Evolutionary conservation across 495 filamentous ascomycete genomes (phyloP).

Genomic region (Talaromyces stipitatus): DNA sequence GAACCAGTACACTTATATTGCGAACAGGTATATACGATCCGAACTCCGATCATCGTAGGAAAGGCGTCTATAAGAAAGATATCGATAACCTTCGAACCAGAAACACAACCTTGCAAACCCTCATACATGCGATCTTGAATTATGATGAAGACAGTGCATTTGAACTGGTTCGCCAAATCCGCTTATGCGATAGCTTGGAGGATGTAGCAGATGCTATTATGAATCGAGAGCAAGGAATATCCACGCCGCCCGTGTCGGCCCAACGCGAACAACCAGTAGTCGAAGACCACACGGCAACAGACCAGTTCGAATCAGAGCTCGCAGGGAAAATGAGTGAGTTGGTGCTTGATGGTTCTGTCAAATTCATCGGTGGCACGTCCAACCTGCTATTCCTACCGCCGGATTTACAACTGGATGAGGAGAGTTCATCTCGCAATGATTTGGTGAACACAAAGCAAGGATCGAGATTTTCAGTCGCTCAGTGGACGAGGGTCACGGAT

Average conservation of each 20-base stretch:
- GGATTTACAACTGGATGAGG: slow-evolving; percentile 43
- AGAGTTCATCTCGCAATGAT: slow-evolving; percentile 17
- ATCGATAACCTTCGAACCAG: slow-evolving; percentile 81
- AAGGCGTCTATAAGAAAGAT: slow-evolving; percentile 94
- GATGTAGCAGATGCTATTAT: slow-evolving; percentile 76
- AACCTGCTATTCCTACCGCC: slow-evolving; percentile 80
- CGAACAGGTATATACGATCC: slow-evolving; percentile 78
- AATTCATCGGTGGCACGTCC: slow-evolving; percentile 91
- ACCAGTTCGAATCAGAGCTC: slow-evolving; percentile 76
- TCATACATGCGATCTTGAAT: slow-evolving; percentile 90
- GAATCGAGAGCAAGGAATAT: slow-evolving; percentile 39
- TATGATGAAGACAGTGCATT: slow-evolving; percentile 74
- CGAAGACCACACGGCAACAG: slow-evolving; percentile 26
- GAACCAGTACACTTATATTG: slow-evolving; percentile 6
- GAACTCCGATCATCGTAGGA: slow-evolving; percentile 89
- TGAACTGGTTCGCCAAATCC: slow-evolving; percentile 75
- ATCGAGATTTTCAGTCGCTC: slow-evolving; percentile 48
- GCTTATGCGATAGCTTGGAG: slow-evolving; percentile 87
- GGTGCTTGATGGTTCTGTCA: slow-evolving; percentile 81
- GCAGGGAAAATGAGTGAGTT: slow-evolving; percentile 92
- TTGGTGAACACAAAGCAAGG: not conserved
- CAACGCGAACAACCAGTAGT: slow-evolving; percentile 10
- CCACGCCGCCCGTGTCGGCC: slow-evolving; percentile 14
- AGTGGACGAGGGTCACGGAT: slow-evolving; percentile 82
- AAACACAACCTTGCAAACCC: slow-evolving; percentile 81